Evolutionary conservation across 495 filamentous ascomycete genomes (phyloP), one percentile per base, ranked within the genome.

Genomic region (Monascus purpureus): DNA sequence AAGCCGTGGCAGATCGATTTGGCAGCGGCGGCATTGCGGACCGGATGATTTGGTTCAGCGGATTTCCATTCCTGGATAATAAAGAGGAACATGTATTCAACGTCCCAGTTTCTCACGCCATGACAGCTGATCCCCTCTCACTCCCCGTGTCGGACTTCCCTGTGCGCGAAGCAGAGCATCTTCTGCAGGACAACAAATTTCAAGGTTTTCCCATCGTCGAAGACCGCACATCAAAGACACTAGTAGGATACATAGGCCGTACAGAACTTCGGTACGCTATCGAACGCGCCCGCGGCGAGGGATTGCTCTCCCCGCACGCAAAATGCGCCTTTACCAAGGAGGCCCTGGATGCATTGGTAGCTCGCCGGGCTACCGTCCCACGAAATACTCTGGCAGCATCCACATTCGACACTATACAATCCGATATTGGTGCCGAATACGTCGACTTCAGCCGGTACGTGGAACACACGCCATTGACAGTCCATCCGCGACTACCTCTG

Each of bases 1-100:
- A 97, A 64, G 83, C 85, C 7, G 80, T 97, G 38, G 73, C 82
- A 29, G 83, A 93, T 35, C 70, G 86, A 12, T 93, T 93, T 47
- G 82, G 86, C 15, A 93, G 92, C 46, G 90, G 92, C 3, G 90
- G 90, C 18, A 96, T 97, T 35, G 90, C 90, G 8, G 90, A 97
- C 53, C 78, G 90, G 38, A 93, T 94, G 83, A 97, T 97, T 39
- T 96, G 86, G 87, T 93, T 95, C 65, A 97, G 82, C 47, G 90
- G 90, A 12, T 95, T 96, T 47, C 90, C 90, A 0, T 96, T 93
- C 63, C 69, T 97, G 3, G 90, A 97, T 57, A 93, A 84, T 55
- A 97, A 97, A 51, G 92, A 96, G 57, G 92, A 96, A 32, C 90
- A 96, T 52, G 84, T 84, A 29, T 95, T 96, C 53, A 88, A 88